A percentile compares a stretch with the other conserved stretches of the same genome.
Conservation (phyloP, 257 asterid genomes). For the Verbena officinalis region DNA sequence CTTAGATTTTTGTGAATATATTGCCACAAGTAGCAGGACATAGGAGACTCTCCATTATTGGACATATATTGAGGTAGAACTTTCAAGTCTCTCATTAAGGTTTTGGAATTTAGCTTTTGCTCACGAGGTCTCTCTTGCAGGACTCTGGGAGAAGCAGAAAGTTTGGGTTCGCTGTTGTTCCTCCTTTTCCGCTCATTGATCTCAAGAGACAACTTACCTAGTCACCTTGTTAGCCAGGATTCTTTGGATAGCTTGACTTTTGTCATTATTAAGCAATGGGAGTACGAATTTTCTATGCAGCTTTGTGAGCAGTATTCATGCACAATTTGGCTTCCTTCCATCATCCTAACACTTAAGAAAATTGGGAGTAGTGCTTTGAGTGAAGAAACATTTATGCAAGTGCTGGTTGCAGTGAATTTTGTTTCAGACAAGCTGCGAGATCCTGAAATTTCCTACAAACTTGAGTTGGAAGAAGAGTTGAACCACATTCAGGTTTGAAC, state of each 20-base stretch:
- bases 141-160: constrained; percentile 72
- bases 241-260: constrained; percentile 45
- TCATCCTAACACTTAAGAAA: constrained; percentile 61
- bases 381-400: constrained; percentile 53
- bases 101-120: constrained; percentile 24
- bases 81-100: constrained; percentile 17
- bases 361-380: constrained; percentile 42
- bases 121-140: constrained; percentile 60
- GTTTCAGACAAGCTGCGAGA: constrained; percentile 70
- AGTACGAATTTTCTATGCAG: constrained; percentile 68
- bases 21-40: constrained; percentile 77
- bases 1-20: constrained; percentile 76
- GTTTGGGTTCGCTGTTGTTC: constrained; percentile 76
- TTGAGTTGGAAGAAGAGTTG: constrained; percentile 63
- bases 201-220: constrained; percentile 47
- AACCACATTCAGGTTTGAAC: constrained; percentile 66
- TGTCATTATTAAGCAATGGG: constrained; percentile 62
- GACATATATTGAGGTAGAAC: constrained; percentile 69
- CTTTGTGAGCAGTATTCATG: constrained; percentile 78
- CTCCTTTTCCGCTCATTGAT: constrained; percentile 69
- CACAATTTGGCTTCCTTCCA: constrained; percentile 82
- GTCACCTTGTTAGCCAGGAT: constrained; percentile 37
- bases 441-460: constrained; percentile 78
- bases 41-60: constrained; percentile 64
- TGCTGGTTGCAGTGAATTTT: constrained; percentile 61